Evolutionary conservation across 768 basidiomycete species (phyloP), one percentile per base, ranked within the genome.

Genomic region (Rossbeevera mucosa): DNA sequence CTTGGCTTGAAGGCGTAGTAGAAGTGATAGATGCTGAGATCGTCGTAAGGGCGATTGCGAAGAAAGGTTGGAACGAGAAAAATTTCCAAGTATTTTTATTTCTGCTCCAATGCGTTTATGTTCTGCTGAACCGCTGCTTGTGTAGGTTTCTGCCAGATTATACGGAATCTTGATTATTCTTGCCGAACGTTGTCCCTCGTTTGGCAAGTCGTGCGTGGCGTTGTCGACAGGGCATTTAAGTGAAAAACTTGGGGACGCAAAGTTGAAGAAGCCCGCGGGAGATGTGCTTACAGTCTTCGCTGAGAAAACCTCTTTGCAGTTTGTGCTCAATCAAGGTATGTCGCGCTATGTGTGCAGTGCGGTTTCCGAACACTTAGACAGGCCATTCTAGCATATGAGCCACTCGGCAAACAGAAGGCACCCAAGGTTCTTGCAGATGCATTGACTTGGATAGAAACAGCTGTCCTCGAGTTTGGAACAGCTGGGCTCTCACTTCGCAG

Each of bases 41-140:
- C 5, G 62, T 99, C 31, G 81, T 97, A 18, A 79, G 95, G 22
- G 85, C 88, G 58, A 71, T 98, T 53, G 85, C 81, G 4, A 98
- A 95, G 76, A 92, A 90, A 57, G 93, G 94, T 2, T 97, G 93
- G 94, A 80, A 78, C n/a, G 96, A 99, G 73, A 98, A 96, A 76
- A 99, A 98, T 63, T 99, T 99, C 59, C 95, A 99, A 75, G 94
- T 89, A 54, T 51, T 25, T 45, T 70, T 62, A 21, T 5, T 25
- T 50, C 40, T 47, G 1, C 5, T 28, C 13, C 24, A 6, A 26
- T 21, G 25, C 8, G 12, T 46, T 38, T n/a, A 41, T 16, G 18
- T 31, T 51, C 5, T n/a, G 42, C 54, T 61, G 24, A 64, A 59
- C 42, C 11, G 21, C 40, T 52, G 1, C 24, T 18, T 30, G 26